Conservation (phyloP, 2,329 filamentous ascomycete genomes). For the Lecanosticta acicola region DNA sequence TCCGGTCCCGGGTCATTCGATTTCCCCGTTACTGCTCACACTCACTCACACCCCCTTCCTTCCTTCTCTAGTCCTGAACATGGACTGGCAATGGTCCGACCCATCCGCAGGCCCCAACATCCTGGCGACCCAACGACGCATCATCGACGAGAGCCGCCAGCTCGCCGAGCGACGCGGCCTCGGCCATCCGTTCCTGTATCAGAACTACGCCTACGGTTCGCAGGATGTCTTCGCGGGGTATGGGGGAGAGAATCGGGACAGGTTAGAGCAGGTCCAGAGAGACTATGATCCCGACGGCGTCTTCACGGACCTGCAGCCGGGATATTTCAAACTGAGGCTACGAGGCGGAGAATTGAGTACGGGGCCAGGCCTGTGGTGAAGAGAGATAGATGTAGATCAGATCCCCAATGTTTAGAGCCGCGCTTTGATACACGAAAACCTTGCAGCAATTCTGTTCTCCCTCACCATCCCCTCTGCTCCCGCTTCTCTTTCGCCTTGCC, state of each 20-base stretch:
- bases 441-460: too few species aligned
- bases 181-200: conserved; percentile 7
- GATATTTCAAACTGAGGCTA: conserved; percentile 10
- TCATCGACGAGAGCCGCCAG: conserved; percentile 3
- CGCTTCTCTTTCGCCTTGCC: too few species aligned
- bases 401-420: too few species aligned
- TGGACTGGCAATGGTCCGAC: conserved; percentile 16
- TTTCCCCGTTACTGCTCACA: too few species aligned
- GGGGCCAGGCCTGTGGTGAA: too few species aligned
- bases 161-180: conserved; percentile 4
- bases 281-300: conserved; percentile 8
- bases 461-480: too few species aligned
- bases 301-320: conserved; percentile 6
- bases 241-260: conserved; percentile 3
- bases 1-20: not conserved
- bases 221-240: conserved; percentile 12
- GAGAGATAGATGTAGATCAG: too few species aligned
- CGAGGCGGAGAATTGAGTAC: not conserved
- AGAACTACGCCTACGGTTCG: conserved; percentile 11
- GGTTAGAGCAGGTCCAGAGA: conserved; percentile 3
- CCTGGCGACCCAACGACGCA: conserved; percentile 8
- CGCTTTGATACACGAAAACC: too few species aligned
- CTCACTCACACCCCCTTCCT: too few species aligned
- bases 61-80: conserved; percentile 8
- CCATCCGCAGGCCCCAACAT: conserved; percentile 18